phyloP scores from a whole-genome alignment of 2,329 filamentous ascomycete genomes.

The Fusarium udum region DNA sequence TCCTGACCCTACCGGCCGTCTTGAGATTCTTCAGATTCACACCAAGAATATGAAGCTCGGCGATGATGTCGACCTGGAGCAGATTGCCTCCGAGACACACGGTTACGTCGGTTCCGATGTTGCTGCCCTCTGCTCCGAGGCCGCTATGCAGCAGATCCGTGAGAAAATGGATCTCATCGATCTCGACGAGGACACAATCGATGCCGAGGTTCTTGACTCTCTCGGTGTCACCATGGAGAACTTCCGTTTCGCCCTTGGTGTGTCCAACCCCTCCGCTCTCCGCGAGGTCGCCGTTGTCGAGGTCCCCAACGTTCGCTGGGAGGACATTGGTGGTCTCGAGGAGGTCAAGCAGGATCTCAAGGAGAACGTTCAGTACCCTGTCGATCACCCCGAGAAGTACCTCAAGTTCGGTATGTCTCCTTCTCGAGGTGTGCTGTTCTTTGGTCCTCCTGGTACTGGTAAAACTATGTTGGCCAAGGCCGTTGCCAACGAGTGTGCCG shows the following conservation, averaged over 20 bases:
- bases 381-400: constrained; percentile 99
- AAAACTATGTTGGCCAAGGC: constrained; percentile 99
- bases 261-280: constrained; percentile 97
- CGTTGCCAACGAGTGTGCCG: constrained; percentile 97
- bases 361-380: constrained; percentile 98
- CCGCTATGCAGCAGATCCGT: constrained; percentile 99
- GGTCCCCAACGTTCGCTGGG: constrained; percentile 99
- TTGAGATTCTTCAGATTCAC: constrained; percentile 99
- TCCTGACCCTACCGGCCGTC: constrained; percentile 95
- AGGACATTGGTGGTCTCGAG: constrained; percentile 98
- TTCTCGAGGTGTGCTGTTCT: constrained; percentile 98
- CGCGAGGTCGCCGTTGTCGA: constrained; percentile 99
- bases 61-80: constrained; percentile 95
- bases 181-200: constrained; percentile 98
- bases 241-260: constrained; percentile 97
- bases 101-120: constrained; percentile 99
- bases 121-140: constrained; percentile 97
- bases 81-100: constrained; percentile 96
- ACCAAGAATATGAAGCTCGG: constrained; percentile 99
- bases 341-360: constrained; percentile 99
- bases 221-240: constrained; percentile 99
- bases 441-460: constrained; percentile 99
- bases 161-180: constrained; percentile 99
- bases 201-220: constrained; percentile 97
- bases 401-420: constrained; percentile 99